Percentiles rank a stretch among this genome's conserved stretches.
Conservation (phyloP, 2,329 filamentous ascomycete species). For the Diaporthe longicolla region DNA sequence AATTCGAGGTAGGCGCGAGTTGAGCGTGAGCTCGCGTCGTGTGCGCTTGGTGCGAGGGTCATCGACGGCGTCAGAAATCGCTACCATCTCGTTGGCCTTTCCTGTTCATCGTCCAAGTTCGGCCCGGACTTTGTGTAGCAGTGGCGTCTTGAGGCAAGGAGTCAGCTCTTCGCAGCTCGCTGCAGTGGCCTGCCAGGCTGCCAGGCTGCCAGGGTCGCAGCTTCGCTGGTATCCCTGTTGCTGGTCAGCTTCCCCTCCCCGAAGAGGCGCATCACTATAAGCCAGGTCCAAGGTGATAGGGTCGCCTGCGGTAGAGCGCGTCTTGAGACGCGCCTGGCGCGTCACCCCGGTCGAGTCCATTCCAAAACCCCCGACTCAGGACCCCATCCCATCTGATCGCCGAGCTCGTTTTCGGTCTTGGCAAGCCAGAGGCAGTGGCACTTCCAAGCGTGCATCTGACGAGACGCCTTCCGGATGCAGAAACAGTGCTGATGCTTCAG, state of each 20-base stretch:
- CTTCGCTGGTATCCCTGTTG: constrained; percentile 23
- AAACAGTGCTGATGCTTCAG: constrained; percentile 35
- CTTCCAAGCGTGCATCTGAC: constrained; percentile 27
- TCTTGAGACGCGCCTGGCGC: constrained; percentile 38
- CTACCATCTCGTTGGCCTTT: constrained; percentile 7
- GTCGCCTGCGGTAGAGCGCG: constrained; percentile 28
- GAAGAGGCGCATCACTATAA: constrained; percentile 25
- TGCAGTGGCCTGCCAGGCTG: background rate
- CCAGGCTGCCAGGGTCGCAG: background rate
- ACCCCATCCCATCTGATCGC: constrained; percentile 32
- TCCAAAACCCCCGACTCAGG: constrained; percentile 32
- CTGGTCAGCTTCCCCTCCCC: constrained; percentile 29
- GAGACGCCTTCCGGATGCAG: constrained; percentile 24
- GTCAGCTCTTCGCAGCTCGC: constrained; percentile 19
- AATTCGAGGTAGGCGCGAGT: constrained; percentile 14
- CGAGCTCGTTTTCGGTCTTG: constrained; percentile 35
- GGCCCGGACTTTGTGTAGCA: constrained; percentile 26
- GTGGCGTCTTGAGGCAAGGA: constrained; percentile 23
- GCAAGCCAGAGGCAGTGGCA: constrained; percentile 26
- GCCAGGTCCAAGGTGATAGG: constrained; percentile 27
- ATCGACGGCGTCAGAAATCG: constrained; percentile 13
- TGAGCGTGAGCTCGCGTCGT: constrained; percentile 36
- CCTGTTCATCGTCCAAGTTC: constrained; percentile 19
- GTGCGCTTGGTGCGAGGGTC: constrained; percentile 2
- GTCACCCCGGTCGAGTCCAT: constrained; percentile 35